A percentile compares a stretch with the other conserved stretches of the same genome.
Conservation (phyloP, 1,284 basidiomycete species). For the Somion occarium region DNA sequence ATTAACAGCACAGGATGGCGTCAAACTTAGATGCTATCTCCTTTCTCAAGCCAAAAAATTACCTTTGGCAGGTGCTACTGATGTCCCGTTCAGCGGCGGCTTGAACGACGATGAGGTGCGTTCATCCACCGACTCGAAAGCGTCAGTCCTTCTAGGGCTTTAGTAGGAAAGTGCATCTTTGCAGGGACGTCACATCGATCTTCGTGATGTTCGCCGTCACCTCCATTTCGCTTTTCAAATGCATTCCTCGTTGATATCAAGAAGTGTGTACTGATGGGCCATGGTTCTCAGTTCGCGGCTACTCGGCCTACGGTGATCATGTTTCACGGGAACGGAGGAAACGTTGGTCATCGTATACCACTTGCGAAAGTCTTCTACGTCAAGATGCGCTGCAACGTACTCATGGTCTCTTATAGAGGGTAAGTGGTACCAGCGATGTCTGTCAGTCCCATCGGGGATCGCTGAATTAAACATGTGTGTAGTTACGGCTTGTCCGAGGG, state of each 20-base stretch:
- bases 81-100: slow-evolving; percentile 3
- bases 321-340: slow-evolving; percentile 89
- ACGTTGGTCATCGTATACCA: slow-evolving; percentile 84
- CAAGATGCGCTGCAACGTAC: slow-evolving; percentile 82
- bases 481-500: slow-evolving; percentile 86
- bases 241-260: too few relatives aligned
- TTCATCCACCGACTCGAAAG: not conserved
- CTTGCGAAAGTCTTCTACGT: slow-evolving; percentile 83
- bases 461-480: not conserved
- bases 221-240: not conserved
- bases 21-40: slow-evolving; percentile 59
- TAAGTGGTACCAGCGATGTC: slow-evolving; percentile 20
- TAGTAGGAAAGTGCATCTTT: not conserved
- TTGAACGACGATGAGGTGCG: slow-evolving; percentile 26
- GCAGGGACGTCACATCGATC: too few relatives aligned
- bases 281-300: slow-evolving; percentile 45
- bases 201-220: not conserved
- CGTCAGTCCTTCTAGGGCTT: not conserved
- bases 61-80: slow-evolving; percentile 17
- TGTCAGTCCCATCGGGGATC: not conserved
- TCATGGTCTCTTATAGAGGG: slow-evolving; percentile 89
- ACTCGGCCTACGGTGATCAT: slow-evolving; percentile 81
- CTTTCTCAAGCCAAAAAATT: slow-evolving; percentile 43
- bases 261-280: too few relatives aligned
- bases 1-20: slow-evolving; percentile 57